Evolutionary conservation across 257 asterid genomes (phyloP), one percentile per base, ranked within the genome.

Genomic region (Capsicum pubescens): DNA sequence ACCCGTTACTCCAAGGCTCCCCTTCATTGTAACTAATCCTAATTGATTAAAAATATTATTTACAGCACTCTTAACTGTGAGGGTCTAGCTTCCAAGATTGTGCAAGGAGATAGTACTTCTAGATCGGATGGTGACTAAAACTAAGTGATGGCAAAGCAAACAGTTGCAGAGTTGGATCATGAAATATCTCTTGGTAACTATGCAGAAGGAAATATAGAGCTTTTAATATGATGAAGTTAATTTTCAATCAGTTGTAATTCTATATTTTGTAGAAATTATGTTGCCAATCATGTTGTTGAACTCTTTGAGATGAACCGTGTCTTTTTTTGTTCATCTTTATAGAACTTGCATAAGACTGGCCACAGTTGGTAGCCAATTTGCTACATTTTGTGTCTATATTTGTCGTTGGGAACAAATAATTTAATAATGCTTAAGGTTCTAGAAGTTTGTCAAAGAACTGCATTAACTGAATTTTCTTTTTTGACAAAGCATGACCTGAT

Each of bases 381-480:
- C 77, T 39, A 36, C 77, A 68, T 15, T 39, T 21, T 52, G 63
- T 19, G 39, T 52, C 2, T 76, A 50, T 7, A 74, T 7, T 74
- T 50, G 44, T 2, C 46, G 7, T 21, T 74, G 61, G 44, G 61
- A 74, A 50, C 44, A 50, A 50, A 74, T 74, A 21, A 12, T 13
- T 74, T 50, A 56, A 50, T 13, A 19, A 2, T 74, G 44, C 21
- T 21, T 26, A 76, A 76, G 80, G 81, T 36, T 60, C 63, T 50
- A 26, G 63, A 76, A 50, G 19, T 17, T 76, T 76, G 81, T 54
- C 46, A 76, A 76, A 13, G 81, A 76, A 52, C 46, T 26, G 81
- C 61, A 76, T 52, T 7, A 76, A 52, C 63, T 26, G 61, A 52
- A 13, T 76, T 76, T 50, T 74, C 60, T 74, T 50, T 19, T 74